A percentile compares a stretch with the other conserved stretches of the same genome.
These are phyloP conservation scores for Colletotrichum higginsianum DNA, from an alignment of 2,329 filamentous ascomycete genomes.

Conservation along the genomic window DNA sequence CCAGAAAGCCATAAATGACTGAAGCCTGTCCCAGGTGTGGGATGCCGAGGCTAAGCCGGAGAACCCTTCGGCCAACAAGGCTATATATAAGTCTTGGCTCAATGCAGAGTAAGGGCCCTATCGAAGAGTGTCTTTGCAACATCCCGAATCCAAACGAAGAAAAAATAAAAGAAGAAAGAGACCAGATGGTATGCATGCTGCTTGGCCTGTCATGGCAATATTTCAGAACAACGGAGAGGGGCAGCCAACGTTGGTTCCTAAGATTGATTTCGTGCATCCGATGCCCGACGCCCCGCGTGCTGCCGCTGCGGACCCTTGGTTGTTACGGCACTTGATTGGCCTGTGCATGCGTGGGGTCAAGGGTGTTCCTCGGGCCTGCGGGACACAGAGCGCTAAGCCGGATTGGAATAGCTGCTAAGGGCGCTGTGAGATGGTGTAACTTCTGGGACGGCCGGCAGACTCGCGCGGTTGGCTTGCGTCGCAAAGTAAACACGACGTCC, in stretches of 20 bases:
- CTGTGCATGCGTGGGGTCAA: constrained; percentile 20
- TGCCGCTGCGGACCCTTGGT: constrained; percentile 18
- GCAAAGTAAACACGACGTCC: neutral
- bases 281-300: constrained; percentile 23
- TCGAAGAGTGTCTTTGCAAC: neutral
- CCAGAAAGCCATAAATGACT: neutral
- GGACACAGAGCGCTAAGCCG: constrained; percentile 2
- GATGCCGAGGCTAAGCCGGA: neutral
- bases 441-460: neutral
- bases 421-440: neutral
- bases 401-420: neutral
- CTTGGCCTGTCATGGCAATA: too few relatives aligned
- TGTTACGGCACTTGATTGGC: neutral
- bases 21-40: neutral
- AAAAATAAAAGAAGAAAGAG: neutral
- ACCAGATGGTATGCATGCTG: neutral
- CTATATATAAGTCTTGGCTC: too few relatives aligned
- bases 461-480: neutral
- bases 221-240: neutral
- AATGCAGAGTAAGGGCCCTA: neutral
- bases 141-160: neutral
- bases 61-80: neutral
- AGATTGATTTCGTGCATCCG: constrained; percentile 25
- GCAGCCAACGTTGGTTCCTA: constrained; percentile 2
- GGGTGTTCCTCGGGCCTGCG: neutral